Evolutionary conservation across 2,329 filamentous ascomycete species (phyloP), one percentile per base, ranked within the genome.

Genomic region (Beauveria asiatica): DNA sequence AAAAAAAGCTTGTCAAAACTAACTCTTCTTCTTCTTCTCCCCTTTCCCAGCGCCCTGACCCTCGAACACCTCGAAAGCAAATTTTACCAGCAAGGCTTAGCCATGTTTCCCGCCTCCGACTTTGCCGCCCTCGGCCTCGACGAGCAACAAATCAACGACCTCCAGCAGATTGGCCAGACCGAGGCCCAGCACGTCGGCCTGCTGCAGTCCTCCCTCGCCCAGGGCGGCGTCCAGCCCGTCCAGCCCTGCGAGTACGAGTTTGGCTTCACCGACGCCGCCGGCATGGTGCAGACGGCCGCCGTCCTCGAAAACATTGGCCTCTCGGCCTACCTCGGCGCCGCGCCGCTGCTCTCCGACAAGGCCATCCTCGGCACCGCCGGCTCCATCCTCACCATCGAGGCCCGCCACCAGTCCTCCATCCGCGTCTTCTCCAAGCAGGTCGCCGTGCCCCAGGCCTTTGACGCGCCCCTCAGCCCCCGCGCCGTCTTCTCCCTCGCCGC

Each of bases 241-340:
- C 66, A 72, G 13, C 76, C 76, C 30, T 85, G 82, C 71, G 78
- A 70, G 1, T 88, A 87, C 73, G 67, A 73, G 57, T 88, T 88
- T 50, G 83, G 83, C 50, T 83, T 82, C 39, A 83, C 83, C 11
- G 44, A 59, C 49, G 76, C 77, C 13, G 75, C 76, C 62, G 85
- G 84, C 63, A 76, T 80, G 62, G 77, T 79, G 69, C 79, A 83
- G 63, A 73, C 74, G 23, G 85, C 81, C 27, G 80, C 80, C 60
- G 84, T 89, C 67, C 75, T 89, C 33, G 80, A 87, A 60, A 85
- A 88, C 67, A 79, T 85, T 37, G 80, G 85, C 10, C 85, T 89
- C 74, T 80, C 80, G 1, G 75, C 86, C 4, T 86, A 85, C 73
- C 74, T 87, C 64, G 84, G 86, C 45, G 85, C 84, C 19, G 85